phyloP scores from a whole-genome alignment of 768 basidiomycete species.

The Clitopilus hobsonii region DNA sequence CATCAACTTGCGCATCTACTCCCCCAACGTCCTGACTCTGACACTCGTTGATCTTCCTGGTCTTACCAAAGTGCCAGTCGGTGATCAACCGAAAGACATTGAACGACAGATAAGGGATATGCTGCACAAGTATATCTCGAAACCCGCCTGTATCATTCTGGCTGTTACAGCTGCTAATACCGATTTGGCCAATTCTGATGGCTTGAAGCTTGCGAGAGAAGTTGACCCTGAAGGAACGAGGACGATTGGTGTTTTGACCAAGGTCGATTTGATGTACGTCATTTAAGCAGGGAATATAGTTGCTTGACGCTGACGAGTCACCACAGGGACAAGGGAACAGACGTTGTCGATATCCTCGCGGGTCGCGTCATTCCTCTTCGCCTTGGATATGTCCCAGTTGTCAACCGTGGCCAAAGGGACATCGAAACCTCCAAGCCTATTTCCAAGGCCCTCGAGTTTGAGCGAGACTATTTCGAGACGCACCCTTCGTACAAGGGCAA shows the following conservation, averaged over 20 bases:
- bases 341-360: slow-evolving; percentile 98
- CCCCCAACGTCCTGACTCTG: slow-evolving; percentile 94
- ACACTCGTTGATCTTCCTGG: slow-evolving; percentile 98
- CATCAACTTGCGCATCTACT: slow-evolving; percentile 96
- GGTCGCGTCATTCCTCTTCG: slow-evolving; percentile 95
- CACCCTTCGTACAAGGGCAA: slow-evolving; percentile 93
- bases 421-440: slow-evolving; percentile 91
- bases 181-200: slow-evolving; percentile 98
- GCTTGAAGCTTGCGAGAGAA: slow-evolving; percentile 91
- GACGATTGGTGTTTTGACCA: slow-evolving; percentile 97
- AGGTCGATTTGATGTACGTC: slow-evolving; percentile 94
- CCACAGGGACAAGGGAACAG: slow-evolving; percentile 92
- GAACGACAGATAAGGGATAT: slow-evolving; percentile 97
- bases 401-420: slow-evolving; percentile 97
- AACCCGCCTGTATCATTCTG: slow-evolving; percentile 93
- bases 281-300: not conserved
- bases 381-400: slow-evolving; percentile 96
- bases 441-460: slow-evolving; percentile 77
- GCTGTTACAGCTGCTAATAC: slow-evolving; percentile 95
- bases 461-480: slow-evolving; percentile 91
- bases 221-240: slow-evolving; percentile 96
- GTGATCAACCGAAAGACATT: slow-evolving; percentile 95
- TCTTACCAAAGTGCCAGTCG: slow-evolving; percentile 91
- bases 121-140: slow-evolving; percentile 92
- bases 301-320: not conserved